Evolutionary conservation across 2,329 filamentous ascomycete genomes (phyloP).

Genomic region (Sodiomyces alkalinus): DNA sequence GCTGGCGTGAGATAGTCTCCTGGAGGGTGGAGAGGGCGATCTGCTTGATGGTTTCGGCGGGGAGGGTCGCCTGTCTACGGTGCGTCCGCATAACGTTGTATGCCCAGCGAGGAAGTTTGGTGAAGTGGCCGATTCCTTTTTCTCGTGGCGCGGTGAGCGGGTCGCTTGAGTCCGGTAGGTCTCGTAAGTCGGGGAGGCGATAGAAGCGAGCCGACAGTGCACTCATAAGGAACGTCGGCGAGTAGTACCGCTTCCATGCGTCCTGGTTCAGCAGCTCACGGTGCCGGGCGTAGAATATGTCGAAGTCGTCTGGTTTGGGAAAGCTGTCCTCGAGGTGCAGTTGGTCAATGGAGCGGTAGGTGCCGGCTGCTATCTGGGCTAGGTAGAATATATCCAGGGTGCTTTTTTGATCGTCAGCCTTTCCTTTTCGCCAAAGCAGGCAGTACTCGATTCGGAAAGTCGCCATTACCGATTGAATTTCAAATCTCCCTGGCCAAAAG

Average conservation of each 20-base stretch:
- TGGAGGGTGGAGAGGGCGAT: constrained; percentile 2
- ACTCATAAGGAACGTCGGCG: constrained; percentile 10
- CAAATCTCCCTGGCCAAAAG: constrained; percentile 3
- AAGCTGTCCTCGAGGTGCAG: constrained; percentile 2
- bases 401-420: constrained; percentile 3
- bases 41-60: not conserved
- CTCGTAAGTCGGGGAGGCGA: constrained; percentile 5
- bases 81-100: constrained; percentile 2
- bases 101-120: constrained; percentile 4
- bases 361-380: constrained; percentile 4
- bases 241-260: constrained; percentile 2
- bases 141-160: constrained; percentile 1
- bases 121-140: constrained; percentile 2
- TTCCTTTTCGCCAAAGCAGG: not conserved
- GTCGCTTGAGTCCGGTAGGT: constrained; percentile 4
- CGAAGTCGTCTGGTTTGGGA: constrained; percentile 1
- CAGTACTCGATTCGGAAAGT: too few relatives aligned
- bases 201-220: constrained; percentile 4
- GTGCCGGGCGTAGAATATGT: constrained; percentile 4
- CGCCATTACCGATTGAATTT: constrained; percentile 6
- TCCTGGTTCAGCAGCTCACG: not conserved
- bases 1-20: constrained; percentile 2
- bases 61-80: constrained; percentile 1
- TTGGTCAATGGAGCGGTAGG: constrained; percentile 4
- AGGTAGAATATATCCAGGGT: constrained; percentile 8